Evolutionary conservation across 192 early-diverging fungal genomes (phyloP), one percentile per base, ranked within the genome.

Genomic region (Phycomyces blakesleeanus): DNA sequence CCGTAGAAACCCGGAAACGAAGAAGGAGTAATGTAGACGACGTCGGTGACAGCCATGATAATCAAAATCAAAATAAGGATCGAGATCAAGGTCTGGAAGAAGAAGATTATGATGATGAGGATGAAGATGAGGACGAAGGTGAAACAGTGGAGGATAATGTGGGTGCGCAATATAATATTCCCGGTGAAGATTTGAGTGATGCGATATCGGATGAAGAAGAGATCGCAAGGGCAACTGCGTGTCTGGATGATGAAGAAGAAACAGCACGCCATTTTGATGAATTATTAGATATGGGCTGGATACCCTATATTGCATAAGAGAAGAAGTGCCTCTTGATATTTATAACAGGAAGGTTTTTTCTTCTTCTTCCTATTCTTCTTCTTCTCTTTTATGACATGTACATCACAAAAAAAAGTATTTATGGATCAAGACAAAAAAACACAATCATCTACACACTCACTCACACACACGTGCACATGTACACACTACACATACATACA

Each of bases 281-380:
- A n/a, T n/a, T 68, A 44, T 20, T 68, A 22, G 52, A 57, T 44
- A 49, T 56, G 52, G 52, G 60, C 25, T 26, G 41, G 18, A 56
- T 68, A 50, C 44, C 59, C 53, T 68, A 68, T 55, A 68, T 68
- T 20, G 66, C 66, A 47, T 68, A 68, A 55, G n/a, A 20, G 40
- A 59, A 12, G 39, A 41, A 20, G 12, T 25, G 12, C 24, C 41
- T n/a, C 4, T 24, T 21, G 10, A 11, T 21, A 18, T 41, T 26
- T 38, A 40, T 21, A 18, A 16, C 9, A 5, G 38, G 38, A 37
- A 22, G 29, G n/a, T 26, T 26, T 55, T 55, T 6, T n/a, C 16
- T 29, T 34, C 25, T n/a, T 5, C 26, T 34, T 34, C 10, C 27
- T n/a, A n/a, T n/a, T 55, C 27, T 55, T 27, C 15, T 16, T 55